Evolutionary conservation across 164 flowering plant genomes (phyloP).

Genomic region (Umbilicus rupestris): DNA sequence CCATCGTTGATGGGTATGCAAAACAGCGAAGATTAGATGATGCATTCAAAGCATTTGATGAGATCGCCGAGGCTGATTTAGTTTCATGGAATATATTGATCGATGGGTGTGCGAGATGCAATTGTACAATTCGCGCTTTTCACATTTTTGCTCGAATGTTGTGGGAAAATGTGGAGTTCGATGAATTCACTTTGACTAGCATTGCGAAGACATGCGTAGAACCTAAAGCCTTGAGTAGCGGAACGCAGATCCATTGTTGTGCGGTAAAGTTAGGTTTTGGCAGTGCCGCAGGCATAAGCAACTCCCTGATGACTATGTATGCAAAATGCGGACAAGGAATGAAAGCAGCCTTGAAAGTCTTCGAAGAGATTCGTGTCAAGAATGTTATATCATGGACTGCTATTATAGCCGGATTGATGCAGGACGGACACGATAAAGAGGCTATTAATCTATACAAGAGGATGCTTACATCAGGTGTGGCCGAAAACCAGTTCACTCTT

Average conservation of each 20-base stretch:
- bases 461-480: constrained; percentile 16
- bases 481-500: constrained; percentile 16
- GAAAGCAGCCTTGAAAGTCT: constrained; percentile 14
- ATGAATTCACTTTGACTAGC: constrained; percentile 22
- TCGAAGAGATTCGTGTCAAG: constrained; percentile 8
- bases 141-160: constrained; percentile 12
- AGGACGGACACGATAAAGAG: constrained; percentile 13
- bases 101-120: constrained; percentile 15
- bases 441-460: constrained; percentile 14
- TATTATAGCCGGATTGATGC: constrained; percentile 16
- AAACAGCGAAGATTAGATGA: constrained; percentile 13
- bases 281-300: constrained; percentile 15
- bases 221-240: constrained; percentile 13
- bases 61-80: constrained; percentile 15
- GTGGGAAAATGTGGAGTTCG: constrained; percentile 10
- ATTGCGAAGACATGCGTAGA: constrained; percentile 17
- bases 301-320: constrained; percentile 21
- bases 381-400: constrained; percentile 26
- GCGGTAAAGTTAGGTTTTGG: constrained; percentile 15
- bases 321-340: constrained; percentile 14
- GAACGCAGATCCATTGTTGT: constrained; percentile 17
- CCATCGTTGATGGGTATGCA: constrained; percentile 18
- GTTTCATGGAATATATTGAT: constrained; percentile 21
- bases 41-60: constrained; percentile 17
- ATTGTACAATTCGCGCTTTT: constrained; percentile 10